These are phyloP conservation scores for Houttuynia cordata DNA, from an alignment of 164 flowering plant genomes.

Conservation along the genomic window DNA sequence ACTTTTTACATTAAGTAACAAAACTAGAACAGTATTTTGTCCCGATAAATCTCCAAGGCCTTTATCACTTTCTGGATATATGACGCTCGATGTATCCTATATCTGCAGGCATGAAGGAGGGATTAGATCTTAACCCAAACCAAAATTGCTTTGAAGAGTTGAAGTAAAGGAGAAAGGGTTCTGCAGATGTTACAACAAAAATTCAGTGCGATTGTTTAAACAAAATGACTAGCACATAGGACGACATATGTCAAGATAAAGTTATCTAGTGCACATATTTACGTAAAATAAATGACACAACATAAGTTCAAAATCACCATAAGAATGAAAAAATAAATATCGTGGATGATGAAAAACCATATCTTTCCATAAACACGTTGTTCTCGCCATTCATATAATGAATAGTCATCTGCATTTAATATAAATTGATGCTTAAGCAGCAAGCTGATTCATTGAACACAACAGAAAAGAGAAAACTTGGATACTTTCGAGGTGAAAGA, in stretches of 20 bases:
- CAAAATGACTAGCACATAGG: no score
- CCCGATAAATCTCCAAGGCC: slow-evolving; percentile 72
- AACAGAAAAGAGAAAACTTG: not conserved
- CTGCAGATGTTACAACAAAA: slow-evolving; percentile 25
- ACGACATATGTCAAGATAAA: no score
- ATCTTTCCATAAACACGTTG: slow-evolving; percentile 63
- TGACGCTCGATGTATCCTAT: slow-evolving; percentile 62
- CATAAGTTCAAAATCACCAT: no score
- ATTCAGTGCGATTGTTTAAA: no score
- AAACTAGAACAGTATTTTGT: slow-evolving; percentile 47
- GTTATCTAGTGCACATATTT: no score
- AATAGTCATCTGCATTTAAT: slow-evolving; percentile 63
- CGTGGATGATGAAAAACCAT: slow-evolving; percentile 84
- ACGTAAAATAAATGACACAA: not conserved
- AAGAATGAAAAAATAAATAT: slow-evolving; percentile 19
- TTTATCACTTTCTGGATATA: slow-evolving; percentile 52
- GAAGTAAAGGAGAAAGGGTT: slow-evolving; percentile 55
- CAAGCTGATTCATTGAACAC: not conserved
- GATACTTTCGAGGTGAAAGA: not conserved
- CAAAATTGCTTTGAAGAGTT: not conserved
- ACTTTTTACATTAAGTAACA: not conserved
- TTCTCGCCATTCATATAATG: slow-evolving; percentile 65
- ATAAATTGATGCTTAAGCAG: not conserved
- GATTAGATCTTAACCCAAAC: not conserved
- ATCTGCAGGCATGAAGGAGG: slow-evolving; percentile 34